phyloP scores from a whole-genome alignment of 1,284 basidiomycete genomes.

The Jaminaea rosea region DNA sequence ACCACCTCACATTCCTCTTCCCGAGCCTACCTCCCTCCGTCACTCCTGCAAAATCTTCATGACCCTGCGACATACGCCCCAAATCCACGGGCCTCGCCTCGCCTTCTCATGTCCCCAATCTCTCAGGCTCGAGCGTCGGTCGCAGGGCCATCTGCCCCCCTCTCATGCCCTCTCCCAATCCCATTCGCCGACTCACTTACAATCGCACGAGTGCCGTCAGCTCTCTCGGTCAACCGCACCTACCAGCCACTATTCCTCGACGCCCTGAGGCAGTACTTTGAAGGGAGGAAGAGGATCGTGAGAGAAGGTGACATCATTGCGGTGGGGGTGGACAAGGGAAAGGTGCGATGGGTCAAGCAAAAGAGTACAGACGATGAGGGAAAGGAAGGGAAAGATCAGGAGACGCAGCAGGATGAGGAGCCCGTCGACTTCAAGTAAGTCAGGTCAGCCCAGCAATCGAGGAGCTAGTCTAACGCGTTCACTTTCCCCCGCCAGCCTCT shows the following conservation, averaged over 20 bases:
- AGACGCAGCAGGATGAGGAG: neutral
- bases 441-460: no score
- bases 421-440: slow-evolving; percentile 3
- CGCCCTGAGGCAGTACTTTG: slow-evolving; percentile 64
- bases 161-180: slow-evolving; percentile 24
- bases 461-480: no score
- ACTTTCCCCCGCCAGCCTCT: no score
- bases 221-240: slow-evolving; percentile 63
- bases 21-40: slow-evolving; percentile 21
- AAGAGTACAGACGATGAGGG: slow-evolving; percentile 1
- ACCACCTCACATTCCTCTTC: slow-evolving; percentile 1
- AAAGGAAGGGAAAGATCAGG: slow-evolving; percentile 1
- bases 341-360: slow-evolving; percentile 31
- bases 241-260: slow-evolving; percentile 65
- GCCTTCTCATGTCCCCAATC: neutral
- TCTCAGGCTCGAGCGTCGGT: neutral
- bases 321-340: slow-evolving; percentile 57
- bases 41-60: slow-evolving; percentile 32
- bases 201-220: slow-evolving; percentile 73
- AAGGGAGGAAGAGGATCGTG: slow-evolving; percentile 57
- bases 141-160: neutral
- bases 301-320: slow-evolving; percentile 73
- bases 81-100: neutral
- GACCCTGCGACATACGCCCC: slow-evolving; percentile 9
- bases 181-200: slow-evolving; percentile 53